Conservation (phyloP, 306 rosid genomes). For the Corylus avellana region DNA sequence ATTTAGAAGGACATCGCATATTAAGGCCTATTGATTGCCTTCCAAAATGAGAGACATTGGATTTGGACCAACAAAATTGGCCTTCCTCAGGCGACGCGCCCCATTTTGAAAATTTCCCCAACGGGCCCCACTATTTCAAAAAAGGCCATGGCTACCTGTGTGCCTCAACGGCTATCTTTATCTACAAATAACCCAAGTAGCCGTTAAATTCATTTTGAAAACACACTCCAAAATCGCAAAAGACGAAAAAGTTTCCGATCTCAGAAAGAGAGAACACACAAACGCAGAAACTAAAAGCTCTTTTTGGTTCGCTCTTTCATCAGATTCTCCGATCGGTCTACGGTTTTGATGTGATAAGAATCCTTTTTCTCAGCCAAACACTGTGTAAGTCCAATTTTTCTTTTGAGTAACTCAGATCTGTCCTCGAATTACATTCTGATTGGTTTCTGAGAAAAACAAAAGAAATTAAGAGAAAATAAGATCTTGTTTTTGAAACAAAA, state of each 20-base stretch:
- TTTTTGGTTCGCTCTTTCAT: conserved; percentile 28
- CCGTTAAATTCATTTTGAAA: conserved; percentile 37
- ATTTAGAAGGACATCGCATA: no score
- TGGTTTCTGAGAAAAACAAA: background rate
- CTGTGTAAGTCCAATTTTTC: background rate
- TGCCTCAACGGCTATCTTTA: conserved; percentile 33
- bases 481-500: background rate
- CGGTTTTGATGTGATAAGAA: background rate
- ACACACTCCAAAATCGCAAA: background rate
- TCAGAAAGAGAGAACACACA: background rate
- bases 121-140: conserved; percentile 24
- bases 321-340: conserved; percentile 31
- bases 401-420: background rate
- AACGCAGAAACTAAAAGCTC: background rate
- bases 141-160: background rate
- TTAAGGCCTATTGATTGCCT: no score
- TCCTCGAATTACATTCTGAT: background rate
- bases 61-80: no score
- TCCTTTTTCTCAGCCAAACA: background rate
- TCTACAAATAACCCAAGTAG: conserved; percentile 31
- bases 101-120: conserved; percentile 8
- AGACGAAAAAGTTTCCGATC: background rate
- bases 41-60: no score
- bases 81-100: conserved; percentile 9
- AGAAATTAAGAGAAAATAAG: background rate